These are phyloP conservation scores for Penicillium flavigenum DNA, from an alignment of 495 filamentous ascomycete genomes.

Conservation along the genomic window DNA sequence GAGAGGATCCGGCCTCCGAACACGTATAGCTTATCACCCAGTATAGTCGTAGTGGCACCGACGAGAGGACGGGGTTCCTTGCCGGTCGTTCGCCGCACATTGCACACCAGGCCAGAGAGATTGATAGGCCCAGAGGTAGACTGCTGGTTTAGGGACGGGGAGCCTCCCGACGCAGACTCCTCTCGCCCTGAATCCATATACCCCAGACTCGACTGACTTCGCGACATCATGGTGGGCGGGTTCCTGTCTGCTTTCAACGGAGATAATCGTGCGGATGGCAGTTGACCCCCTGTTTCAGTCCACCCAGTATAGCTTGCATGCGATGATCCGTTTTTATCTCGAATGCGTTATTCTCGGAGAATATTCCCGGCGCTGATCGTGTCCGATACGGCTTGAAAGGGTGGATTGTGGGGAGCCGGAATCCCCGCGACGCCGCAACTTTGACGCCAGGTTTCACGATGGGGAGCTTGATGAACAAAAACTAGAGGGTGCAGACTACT, in stretches of 20 bases:
- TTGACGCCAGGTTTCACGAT: neutral
- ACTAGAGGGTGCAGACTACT: neutral
- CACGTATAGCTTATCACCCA: constrained; percentile 93
- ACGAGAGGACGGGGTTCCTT: constrained; percentile 87
- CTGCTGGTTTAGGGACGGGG: constrained; percentile 34
- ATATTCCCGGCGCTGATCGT: constrained; percentile 13
- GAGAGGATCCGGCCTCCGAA: constrained; percentile 91
- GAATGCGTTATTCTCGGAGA: constrained; percentile 11
- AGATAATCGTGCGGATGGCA: neutral
- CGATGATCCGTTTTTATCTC: neutral
- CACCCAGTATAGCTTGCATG: constrained; percentile 12
- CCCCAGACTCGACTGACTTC: constrained; percentile 49
- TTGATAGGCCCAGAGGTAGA: constrained; percentile 55
- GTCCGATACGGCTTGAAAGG: constrained; percentile 12
- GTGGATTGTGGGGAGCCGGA: constrained; percentile 15
- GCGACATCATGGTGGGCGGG: constrained; percentile 39
- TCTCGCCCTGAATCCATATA: constrained; percentile 38
- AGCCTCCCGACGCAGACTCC: constrained; percentile 34
- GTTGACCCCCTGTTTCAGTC: neutral
- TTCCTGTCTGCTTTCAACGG: constrained; percentile 6
- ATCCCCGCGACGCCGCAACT: constrained; percentile 20
- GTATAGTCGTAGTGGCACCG: constrained; percentile 89
- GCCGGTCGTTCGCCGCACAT: constrained; percentile 88
- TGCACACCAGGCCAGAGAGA: constrained; percentile 86
- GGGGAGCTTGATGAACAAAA: neutral